Percentiles rank a stretch among this genome's conserved stretches.
Conservation (phyloP, 768 basidiomycete species). For the Auriscalpium orientale region DNA sequence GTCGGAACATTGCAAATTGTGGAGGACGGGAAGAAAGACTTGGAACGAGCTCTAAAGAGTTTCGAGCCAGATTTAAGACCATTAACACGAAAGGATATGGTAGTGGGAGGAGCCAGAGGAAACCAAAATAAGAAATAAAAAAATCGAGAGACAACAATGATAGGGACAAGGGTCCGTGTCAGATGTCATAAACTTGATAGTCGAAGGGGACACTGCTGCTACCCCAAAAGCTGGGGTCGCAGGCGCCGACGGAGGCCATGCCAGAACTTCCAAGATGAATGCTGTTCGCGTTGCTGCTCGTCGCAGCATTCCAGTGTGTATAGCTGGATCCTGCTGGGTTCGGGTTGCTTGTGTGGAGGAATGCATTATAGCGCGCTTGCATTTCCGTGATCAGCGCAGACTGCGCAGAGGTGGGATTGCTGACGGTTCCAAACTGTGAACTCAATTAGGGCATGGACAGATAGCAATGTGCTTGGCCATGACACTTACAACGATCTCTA, state of each 20-base stretch:
- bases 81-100: no score
- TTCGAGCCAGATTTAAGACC: no score
- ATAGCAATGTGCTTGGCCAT: background rate
- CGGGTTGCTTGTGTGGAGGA: conserved; percentile 55
- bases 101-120: no score
- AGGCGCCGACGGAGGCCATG: conserved; percentile 46
- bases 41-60: no score
- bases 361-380: conserved; percentile 60
- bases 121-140: no score
- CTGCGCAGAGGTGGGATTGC: conserved; percentile 49
- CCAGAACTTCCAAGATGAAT: conserved; percentile 55
- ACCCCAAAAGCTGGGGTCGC: conserved; percentile 65
- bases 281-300: conserved; percentile 44
- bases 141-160: no score
- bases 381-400: conserved; percentile 54
- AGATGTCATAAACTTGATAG: conserved; percentile 49
- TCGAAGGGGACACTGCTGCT: conserved; percentile 47
- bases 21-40: no score
- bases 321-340: conserved; percentile 41
- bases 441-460: background rate
- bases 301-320: conserved; percentile 46
- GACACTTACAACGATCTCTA: conserved; percentile 60
- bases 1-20: no score
- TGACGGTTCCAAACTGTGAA: conserved; percentile 42
- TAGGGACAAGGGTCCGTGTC: background rate